Percentiles rank a stretch among this genome's conserved stretches.
These are phyloP conservation scores for Metschnikowia cubensis DNA, from an alignment of 805 yeast species.

Conservation along the genomic window DNA sequence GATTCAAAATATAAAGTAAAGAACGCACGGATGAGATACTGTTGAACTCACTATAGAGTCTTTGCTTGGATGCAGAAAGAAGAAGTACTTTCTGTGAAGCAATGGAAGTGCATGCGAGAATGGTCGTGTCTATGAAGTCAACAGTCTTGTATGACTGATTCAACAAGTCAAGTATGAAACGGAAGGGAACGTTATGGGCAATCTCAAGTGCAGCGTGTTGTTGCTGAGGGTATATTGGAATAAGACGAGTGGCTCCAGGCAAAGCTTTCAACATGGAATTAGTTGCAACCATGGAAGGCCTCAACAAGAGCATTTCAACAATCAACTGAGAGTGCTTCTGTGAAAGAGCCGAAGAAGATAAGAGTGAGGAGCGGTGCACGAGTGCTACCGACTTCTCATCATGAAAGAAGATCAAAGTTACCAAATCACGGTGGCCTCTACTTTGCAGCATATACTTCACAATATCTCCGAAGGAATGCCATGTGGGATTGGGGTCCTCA, in stretches of 20 bases:
- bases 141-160: conserved; percentile 9
- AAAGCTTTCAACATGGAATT: conserved; percentile 4
- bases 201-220: conserved; percentile 11
- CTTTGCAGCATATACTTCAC: conserved; percentile 10
- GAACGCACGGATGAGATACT: conserved; percentile 8
- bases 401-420: conserved; percentile 9
- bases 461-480: conserved; percentile 5
- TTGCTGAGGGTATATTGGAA: conserved; percentile 7
- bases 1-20: conserved; percentile 8
- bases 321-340: conserved; percentile 9
- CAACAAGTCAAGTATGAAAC: conserved; percentile 12
- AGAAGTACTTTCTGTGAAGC: conserved; percentile 7
- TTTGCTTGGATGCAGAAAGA: conserved; percentile 1
- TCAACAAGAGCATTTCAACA: conserved; percentile 6
- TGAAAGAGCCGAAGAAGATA: conserved; percentile 3
- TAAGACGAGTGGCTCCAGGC: conserved; percentile 11
- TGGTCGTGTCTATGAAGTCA: conserved; percentile 1
- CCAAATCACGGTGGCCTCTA: conserved; percentile 10
- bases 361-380: conserved; percentile 9
- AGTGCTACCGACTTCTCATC: conserved; percentile 6
- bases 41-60: conserved; percentile 14
- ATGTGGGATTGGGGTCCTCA: conserved; percentile 6
- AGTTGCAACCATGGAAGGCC: conserved; percentile 8
- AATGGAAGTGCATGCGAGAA: conserved; percentile 10
- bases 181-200: conserved; percentile 12